A percentile compares a stretch with the other conserved stretches of the same genome.
Evolutionary conservation across 441 rosid genomes (phyloP).

Genomic region (Populus tomentosa): DNA sequence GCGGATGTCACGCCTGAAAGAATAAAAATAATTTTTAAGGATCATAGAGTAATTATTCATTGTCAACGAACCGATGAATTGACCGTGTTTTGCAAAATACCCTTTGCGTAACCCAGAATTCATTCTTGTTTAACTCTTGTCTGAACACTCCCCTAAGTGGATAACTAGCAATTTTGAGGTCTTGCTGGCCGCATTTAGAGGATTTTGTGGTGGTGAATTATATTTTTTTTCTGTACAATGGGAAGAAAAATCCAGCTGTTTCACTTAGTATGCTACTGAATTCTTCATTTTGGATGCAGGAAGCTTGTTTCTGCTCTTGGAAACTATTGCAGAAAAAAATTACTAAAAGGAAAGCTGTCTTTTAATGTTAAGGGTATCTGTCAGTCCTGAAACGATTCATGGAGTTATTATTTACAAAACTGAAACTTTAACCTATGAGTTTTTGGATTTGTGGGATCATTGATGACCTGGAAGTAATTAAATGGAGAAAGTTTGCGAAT

Average conservation of each 20-base stretch:
- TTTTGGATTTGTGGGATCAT: neutral
- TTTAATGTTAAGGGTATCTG: neutral
- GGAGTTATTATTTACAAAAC: neutral
- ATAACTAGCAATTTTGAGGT: neutral
- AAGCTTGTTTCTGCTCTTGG: conserved; percentile 10
- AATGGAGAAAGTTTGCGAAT: conserved; percentile 81
- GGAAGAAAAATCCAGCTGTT: neutral
- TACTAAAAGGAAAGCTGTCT: neutral
- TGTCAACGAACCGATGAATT: neutral
- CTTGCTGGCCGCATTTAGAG: neutral
- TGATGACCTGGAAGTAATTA: conserved; percentile 16
- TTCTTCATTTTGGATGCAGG: neutral
- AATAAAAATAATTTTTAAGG: too few species aligned
- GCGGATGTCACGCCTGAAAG: neutral
- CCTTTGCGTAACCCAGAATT: neutral
- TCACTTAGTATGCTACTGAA: neutral
- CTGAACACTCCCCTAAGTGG: neutral
- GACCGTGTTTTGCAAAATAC: neutral
- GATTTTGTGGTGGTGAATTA: neutral
- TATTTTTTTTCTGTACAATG: neutral
- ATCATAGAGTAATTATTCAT: neutral
- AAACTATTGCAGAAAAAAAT: neutral
- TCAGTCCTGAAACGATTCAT: neutral
- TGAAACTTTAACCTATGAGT: conserved; percentile 3
- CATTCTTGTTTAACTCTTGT: neutral